Evolutionary conservation across 2,329 filamentous ascomycete genomes (phyloP), one percentile per base, ranked within the genome.

Genomic region (Ophiostoma triangulosporum): DNA sequence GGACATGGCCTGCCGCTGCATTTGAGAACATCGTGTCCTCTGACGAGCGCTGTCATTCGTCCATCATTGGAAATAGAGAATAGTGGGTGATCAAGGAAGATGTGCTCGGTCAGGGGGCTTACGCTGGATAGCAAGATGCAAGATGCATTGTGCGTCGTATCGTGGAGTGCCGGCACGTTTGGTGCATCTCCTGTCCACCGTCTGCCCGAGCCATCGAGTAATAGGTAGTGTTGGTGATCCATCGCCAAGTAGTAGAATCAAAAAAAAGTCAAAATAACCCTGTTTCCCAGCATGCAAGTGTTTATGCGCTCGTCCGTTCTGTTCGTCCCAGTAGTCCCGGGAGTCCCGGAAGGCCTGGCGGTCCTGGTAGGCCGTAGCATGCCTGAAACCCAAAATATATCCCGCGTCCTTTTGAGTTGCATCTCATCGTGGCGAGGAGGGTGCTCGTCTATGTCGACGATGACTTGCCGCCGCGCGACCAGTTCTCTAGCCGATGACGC

Each of bases 391-490:
- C 38, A 43, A 43, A 43, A 12, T 24, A 5, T 12, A 24, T 14
- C 11, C 36, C 38, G 6, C 38, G 20, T 24, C 20, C 12, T 43
- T 24, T 40, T 22, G 38, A 14, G 38, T 15, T 12, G 38, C 24
- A 17, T 17, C 6, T 15, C n/a, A n/a, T n/a, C n/a, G n/a, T n/a
- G n/a, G n/a, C n/a, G n/a, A n/a, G n/a, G n/a, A n/a, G n/a, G n/a
- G n/a, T n/a, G n/a, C 4, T 15, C n/a, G 26, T 17, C 26, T 46
- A 46, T 3, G 43, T 46, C 15, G 43, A 9, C 15, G 43, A n/a
- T n/a, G 24, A 17, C 24, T 46, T 46, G 50, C 48, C 53, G 1
- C 56, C 53, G 1, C 56, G 48, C 5, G 56, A 55, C 57, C 57
- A 59, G 52, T 57, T 46, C 11, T 46, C 43, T 3, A 26, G 17